These are phyloP conservation scores for Sporothrix brunneoviolacea DNA, from an alignment of 2,329 filamentous ascomycete species.

Conservation along the genomic window DNA sequence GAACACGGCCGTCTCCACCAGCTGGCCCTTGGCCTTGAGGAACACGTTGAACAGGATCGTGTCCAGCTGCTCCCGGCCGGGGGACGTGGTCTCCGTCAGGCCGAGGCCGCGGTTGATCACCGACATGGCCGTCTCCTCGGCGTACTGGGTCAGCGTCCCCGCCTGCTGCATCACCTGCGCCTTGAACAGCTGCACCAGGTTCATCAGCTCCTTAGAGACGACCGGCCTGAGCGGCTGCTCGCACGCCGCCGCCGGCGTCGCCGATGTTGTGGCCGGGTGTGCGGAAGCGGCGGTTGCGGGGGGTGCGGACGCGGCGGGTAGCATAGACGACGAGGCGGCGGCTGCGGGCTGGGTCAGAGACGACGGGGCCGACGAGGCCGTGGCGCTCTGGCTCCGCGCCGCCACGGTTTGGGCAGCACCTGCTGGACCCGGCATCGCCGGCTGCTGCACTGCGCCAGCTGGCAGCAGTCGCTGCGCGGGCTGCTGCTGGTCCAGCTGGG, in stretches of 20 bases:
- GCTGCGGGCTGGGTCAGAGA: no score
- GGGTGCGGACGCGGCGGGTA: background rate
- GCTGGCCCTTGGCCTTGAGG: constrained; percentile 13
- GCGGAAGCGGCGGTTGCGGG: background rate
- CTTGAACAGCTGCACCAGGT: constrained; percentile 40
- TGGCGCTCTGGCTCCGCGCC: no score
- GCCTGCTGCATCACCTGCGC: constrained; percentile 41
- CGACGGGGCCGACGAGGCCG: no score
- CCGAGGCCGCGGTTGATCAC: constrained; percentile 46
- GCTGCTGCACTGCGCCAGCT: background rate
- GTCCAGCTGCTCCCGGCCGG: constrained; percentile 38
- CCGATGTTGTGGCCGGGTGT: background rate
- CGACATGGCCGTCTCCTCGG: constrained; percentile 44
- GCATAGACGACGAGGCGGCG: no score
- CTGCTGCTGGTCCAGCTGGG: background rate
- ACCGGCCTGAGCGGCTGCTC: constrained; percentile 24
- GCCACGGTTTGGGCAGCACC: no score
- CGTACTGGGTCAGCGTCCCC: constrained; percentile 30
- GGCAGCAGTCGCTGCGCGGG: background rate
- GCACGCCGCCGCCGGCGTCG: background rate
- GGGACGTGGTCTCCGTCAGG: constrained; percentile 35
- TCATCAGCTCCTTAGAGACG: constrained; percentile 38
- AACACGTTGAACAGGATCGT: constrained; percentile 41
- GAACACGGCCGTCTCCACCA: constrained; percentile 16
- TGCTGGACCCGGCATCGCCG: no score